Base-by-base conservation (phyloP, 257 asterid species). In the Fraxinus pennsylvanica region DNA sequence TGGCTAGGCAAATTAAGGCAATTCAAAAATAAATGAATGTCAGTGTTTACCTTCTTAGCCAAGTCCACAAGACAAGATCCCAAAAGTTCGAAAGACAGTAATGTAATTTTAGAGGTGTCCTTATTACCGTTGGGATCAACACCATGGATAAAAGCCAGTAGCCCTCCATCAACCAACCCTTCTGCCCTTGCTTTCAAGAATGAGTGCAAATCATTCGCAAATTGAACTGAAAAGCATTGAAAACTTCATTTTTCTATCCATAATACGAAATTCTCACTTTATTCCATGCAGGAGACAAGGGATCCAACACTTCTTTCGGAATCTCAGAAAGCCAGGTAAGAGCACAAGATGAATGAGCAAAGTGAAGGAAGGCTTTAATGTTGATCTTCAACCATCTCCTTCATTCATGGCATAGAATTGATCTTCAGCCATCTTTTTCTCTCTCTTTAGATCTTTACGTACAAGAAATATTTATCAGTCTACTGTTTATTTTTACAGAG, bases 291-390 rank as follows among this genome's bases (percentile, higher is more conserved):
- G 47, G 39, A 4, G 87, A 76, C 1, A 72, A 76, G 0, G 22
- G 41, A 47, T 78, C 85, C 19, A 32, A 2, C 0, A 74, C 0
- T 9, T 70, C 72, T 52, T 82, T 77, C 0, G 88, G 92, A 65
- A 54, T 27, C 30, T 67, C 57, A 5, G 85, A 86, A 2, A 88
- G 84, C 91, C 88, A 85, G 0, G 79, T 82, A 13, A 87, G 75
- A 6, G 89, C 35, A 21, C 68, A 54, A 3, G 88, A 80, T 0
- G 88, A 84, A 33, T 82, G 57, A 0, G 80, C 82, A 17, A 88
- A n/a, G 73, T 74, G 79, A 68, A 88, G 72, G 0, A n/a, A n/a
- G n/a, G n/a, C n/a, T n/a, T n/a, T n/a, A n/a, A n/a, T n/a, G n/a
- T n/a, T n/a, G n/a, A n/a, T n/a, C n/a, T n/a, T n/a, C n/a, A n/a